Evolutionary conservation across 2,329 filamentous ascomycete genomes (phyloP).

Genomic region (Corynespora cassiicola): DNA sequence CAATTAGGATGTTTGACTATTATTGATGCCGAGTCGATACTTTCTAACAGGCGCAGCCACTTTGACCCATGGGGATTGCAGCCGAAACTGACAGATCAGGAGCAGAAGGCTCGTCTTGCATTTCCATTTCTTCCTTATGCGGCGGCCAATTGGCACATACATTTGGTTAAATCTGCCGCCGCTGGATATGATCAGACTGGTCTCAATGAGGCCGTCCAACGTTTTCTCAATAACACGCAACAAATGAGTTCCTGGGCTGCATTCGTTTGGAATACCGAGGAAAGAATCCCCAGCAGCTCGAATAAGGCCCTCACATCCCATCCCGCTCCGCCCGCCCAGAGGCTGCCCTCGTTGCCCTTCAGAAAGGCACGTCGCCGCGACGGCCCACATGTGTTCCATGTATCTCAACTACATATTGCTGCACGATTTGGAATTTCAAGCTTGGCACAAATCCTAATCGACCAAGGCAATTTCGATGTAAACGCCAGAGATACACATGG

Average conservation of each 20-base stretch:
- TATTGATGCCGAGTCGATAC: too few relatives aligned
- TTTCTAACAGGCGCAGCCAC: too few relatives aligned
- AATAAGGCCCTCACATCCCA: too few relatives aligned
- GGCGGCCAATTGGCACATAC: conserved; percentile 15
- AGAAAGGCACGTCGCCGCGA: too few relatives aligned
- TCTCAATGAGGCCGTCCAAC: conserved; percentile 9
- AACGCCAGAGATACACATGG: conserved; percentile 13
- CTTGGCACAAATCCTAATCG: conserved; percentile 3
- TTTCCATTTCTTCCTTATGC: conserved; percentile 16
- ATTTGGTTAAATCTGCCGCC: conserved; percentile 6
- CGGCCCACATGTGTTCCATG: too few relatives aligned
- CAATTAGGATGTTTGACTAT: conserved; percentile 13
- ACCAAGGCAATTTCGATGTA: not conserved
- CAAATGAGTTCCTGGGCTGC: conserved; percentile 5
- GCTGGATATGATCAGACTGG: conserved; percentile 5
- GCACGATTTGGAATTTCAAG: conserved; percentile 9
- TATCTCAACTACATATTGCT: conserved; percentile 16
- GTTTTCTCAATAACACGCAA: conserved; percentile 6
- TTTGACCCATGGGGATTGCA: too few relatives aligned
- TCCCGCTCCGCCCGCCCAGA: too few relatives aligned
- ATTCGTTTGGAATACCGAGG: too few relatives aligned
- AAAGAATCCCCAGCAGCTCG: too few relatives aligned
- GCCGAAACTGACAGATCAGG: not conserved
- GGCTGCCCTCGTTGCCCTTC: too few relatives aligned
- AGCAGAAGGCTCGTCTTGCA: conserved; percentile 4